phyloP scores from a whole-genome alignment of 345 rosid genomes.

The Abelmoschus esculentus region DNA sequence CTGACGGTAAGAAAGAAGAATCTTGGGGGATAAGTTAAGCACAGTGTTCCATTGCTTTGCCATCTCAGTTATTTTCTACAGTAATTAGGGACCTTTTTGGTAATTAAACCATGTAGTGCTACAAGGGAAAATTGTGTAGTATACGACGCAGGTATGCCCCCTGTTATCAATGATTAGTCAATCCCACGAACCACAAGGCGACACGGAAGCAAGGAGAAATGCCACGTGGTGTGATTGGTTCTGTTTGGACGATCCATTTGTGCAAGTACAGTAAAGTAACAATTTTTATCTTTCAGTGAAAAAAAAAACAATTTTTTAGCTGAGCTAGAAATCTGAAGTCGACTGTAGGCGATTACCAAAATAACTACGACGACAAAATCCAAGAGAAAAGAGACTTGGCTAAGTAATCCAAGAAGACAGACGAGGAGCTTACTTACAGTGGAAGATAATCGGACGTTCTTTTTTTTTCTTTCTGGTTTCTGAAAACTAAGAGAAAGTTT shows the following conservation, averaged over 20 bases:
- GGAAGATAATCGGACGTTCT: not conserved
- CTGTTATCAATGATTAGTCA: not conserved
- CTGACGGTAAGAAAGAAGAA: not conserved
- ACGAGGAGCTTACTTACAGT: constrained; percentile 1
- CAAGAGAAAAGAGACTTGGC: not conserved
- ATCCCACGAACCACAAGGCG: not conserved
- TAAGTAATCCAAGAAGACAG: not conserved
- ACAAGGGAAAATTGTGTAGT: not conserved
- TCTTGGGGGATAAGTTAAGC: constrained; percentile 1
- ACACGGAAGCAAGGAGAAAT: not conserved
- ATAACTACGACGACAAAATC: not conserved
- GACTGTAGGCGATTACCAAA: not conserved
- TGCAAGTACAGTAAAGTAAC: too few species aligned
- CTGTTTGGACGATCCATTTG: not conserved
- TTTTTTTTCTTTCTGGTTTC: too few species aligned
- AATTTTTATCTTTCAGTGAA: too few species aligned
- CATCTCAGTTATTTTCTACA: not conserved
- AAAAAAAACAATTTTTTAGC: not conserved
- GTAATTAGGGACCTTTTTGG: not conserved
- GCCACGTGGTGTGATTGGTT: not conserved
- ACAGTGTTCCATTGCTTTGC: not conserved
- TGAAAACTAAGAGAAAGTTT: not conserved
- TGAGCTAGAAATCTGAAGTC: not conserved
- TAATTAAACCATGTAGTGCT: not conserved
- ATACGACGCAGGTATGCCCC: not conserved